phyloP scores from a whole-genome alignment of 2,329 filamentous ascomycete genomes.

The Stachybotrys echinatus region DNA sequence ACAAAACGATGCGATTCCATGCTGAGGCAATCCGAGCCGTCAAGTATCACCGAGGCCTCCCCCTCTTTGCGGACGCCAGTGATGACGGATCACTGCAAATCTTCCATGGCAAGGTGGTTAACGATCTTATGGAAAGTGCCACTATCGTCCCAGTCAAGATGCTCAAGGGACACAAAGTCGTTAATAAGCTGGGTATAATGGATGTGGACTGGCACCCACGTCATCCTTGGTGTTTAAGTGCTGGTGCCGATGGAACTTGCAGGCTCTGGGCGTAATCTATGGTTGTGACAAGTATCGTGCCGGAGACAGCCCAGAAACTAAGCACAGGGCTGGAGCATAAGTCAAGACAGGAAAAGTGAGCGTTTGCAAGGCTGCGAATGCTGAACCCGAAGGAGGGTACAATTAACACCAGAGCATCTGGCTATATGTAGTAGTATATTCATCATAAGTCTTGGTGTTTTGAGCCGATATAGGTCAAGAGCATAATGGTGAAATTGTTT shows the following conservation, averaged over 20 bases:
- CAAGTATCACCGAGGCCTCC: conserved; percentile 74
- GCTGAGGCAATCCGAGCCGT: conserved; percentile 85
- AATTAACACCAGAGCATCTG: too few relatives aligned
- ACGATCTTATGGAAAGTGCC: conserved; percentile 91
- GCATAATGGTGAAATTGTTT: too few relatives aligned
- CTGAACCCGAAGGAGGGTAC: too few relatives aligned
- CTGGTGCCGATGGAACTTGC: conserved; percentile 88
- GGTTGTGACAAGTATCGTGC: neutral
- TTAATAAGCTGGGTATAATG: conserved; percentile 81
- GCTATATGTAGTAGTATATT: too few relatives aligned
- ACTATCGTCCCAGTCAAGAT: conserved; percentile 96
- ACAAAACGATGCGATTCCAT: conserved; percentile 96
- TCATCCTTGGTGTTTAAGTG: conserved; percentile 91
- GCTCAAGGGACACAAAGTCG: conserved; percentile 82
- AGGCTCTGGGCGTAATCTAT: conserved; percentile 70
- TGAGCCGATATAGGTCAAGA: too few relatives aligned
- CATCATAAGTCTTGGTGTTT: too few relatives aligned
- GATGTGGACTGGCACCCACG: conserved; percentile 94
- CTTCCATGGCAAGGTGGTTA: conserved; percentile 94
- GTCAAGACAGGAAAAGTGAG: neutral
- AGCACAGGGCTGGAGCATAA: too few relatives aligned
- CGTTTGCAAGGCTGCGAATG: neutral
- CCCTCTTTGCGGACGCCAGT: conserved; percentile 89
- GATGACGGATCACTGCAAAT: conserved; percentile 94
- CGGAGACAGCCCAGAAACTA: neutral